Evolutionary conservation across 108 stramenopile species (phyloP).

Genomic region (Ochromonas danica): DNA sequence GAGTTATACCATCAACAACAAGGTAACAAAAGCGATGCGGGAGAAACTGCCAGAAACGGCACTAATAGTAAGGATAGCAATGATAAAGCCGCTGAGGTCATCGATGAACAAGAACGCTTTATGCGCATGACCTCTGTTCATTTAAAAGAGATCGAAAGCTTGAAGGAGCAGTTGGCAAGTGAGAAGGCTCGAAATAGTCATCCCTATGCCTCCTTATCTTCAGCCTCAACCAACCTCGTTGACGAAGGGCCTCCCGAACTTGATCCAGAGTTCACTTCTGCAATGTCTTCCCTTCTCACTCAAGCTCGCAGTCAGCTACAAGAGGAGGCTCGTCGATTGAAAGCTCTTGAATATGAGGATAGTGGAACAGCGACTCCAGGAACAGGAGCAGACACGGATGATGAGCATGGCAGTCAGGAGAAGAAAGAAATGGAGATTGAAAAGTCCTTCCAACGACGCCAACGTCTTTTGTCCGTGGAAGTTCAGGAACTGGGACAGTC

Average conservation of each 20-base stretch:
- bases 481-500: conserved; percentile 30
- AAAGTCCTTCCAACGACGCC: not conserved
- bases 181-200: not conserved
- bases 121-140: not conserved
- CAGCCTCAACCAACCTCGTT: no score
- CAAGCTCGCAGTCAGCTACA: not conserved
- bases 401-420: not conserved
- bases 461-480: conserved; percentile 9
- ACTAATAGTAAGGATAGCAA: not conserved
- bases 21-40: no score
- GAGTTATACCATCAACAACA: no score
- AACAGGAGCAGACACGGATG: not conserved
- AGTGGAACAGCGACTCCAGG: no score
- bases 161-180: not conserved
- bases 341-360: no score
- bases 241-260: not conserved
- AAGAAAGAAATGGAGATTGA: conserved; percentile 9
- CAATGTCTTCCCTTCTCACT: not conserved
- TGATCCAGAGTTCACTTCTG: not conserved
- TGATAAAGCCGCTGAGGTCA: not conserved
- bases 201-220: no score
- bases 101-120: not conserved
- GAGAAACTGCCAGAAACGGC: not conserved
- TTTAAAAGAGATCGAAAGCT: conserved; percentile 24
- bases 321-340: not conserved